phyloP scores from a whole-genome alignment of 2,329 filamentous ascomycete genomes.

The Verticillium zaregamsianum region DNA sequence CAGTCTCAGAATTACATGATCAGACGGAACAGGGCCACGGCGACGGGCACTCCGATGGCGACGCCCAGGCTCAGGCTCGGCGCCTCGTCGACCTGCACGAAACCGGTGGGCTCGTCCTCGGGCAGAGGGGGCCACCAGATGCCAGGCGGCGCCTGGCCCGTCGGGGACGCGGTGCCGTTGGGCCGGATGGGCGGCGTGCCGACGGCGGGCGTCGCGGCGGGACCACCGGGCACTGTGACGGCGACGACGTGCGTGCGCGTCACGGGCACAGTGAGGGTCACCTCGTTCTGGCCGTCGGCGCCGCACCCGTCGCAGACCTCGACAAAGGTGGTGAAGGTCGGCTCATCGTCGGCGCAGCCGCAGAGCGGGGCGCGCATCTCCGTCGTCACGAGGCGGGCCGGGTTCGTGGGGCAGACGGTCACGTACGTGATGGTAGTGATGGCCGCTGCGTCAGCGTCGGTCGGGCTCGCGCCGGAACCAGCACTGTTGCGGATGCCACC shows the following conservation, averaged over 20 bases:
- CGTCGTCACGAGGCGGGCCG: slow-evolving; percentile 23
- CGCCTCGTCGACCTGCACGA: background rate
- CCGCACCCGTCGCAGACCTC: slow-evolving; percentile 27
- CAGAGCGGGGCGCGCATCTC: slow-evolving; percentile 27
- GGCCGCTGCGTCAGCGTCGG: background rate
- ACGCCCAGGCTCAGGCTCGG: background rate
- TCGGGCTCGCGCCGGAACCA: slow-evolving; percentile 18
- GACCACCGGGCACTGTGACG: background rate
- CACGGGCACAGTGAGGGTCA: slow-evolving; percentile 28
- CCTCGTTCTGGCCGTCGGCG: slow-evolving; percentile 21
- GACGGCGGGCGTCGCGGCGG: background rate
- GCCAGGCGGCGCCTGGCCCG: background rate
- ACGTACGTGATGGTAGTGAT: slow-evolving; percentile 26
- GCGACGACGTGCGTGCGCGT: slow-evolving; percentile 8
- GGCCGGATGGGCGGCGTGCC: background rate
- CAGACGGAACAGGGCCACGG: background rate
- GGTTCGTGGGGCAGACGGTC: slow-evolving; percentile 28
- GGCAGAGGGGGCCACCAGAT: background rate
- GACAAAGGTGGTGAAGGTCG: slow-evolving; percentile 22
- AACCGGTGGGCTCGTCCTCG: background rate
- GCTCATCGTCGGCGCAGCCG: slow-evolving; percentile 12
- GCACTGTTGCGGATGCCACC: slow-evolving; percentile 13
- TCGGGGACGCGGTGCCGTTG: background rate
- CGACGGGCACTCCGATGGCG: slow-evolving; percentile 1
- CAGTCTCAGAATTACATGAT: background rate